Evolutionary conservation across 192 early-diverging fungal genomes (phyloP).

Genomic region (Linnemannia schmuckeri): DNA sequence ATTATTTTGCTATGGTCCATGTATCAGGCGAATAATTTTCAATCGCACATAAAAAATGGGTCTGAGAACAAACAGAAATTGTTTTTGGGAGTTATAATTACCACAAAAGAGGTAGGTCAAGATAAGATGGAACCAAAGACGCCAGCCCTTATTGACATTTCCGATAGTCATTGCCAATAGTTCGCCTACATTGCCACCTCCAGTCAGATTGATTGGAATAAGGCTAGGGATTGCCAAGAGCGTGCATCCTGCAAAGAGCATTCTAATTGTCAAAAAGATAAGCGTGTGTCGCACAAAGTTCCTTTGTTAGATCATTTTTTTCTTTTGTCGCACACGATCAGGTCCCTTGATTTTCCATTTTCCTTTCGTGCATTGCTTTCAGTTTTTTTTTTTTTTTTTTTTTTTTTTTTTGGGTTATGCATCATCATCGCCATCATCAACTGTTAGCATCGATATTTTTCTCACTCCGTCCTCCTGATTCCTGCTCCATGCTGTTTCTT

Average conservation of each 20-base stretch:
- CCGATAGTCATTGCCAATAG: conserved; percentile 76
- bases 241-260: conserved; percentile 71
- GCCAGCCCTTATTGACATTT: conserved; percentile 69
- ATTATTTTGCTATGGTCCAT: no score
- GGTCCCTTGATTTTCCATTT: not conserved
- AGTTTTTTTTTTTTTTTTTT: not conserved
- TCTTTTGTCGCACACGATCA: not conserved
- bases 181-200: conserved; percentile 61
- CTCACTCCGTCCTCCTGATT: not conserved
- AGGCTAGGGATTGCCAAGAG: conserved; percentile 71
- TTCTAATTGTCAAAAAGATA: conserved; percentile 33
- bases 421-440: not conserved
- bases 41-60: conserved; percentile 37
- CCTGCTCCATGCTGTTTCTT: not conserved
- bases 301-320: not conserved
- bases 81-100: conserved; percentile 44
- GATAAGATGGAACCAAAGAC: conserved; percentile 81
- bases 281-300: not conserved
- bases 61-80: not conserved
- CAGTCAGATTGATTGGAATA: conserved; percentile 78
- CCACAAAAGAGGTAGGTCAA: conserved; percentile 65
- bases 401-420: not conserved
- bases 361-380: not conserved
- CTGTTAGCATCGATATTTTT: not conserved
- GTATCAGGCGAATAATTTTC: no score